Conservation (phyloP, 2,329 filamentous ascomycete species). For the Zasmidium angulare region DNA sequence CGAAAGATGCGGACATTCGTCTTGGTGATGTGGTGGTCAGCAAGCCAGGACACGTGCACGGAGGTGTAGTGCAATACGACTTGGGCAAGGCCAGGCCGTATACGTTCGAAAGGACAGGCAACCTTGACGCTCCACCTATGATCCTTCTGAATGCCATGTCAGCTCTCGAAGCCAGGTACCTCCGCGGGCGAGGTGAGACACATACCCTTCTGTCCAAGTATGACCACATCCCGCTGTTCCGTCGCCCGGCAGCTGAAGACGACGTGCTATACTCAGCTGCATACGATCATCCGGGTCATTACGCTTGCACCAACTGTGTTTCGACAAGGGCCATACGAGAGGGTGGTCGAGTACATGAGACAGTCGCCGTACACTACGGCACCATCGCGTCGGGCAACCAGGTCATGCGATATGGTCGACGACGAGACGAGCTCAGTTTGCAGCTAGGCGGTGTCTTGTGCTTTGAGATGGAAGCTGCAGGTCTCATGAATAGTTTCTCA, state of each 20-base stretch:
- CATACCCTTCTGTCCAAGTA: neutral
- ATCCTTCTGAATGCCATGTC: slow-evolving; percentile 3
- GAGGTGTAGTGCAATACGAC: slow-evolving; percentile 12
- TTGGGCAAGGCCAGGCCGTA: slow-evolving; percentile 18
- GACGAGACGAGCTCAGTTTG: slow-evolving; percentile 7
- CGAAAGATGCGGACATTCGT: slow-evolving; percentile 18
- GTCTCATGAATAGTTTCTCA: slow-evolving; percentile 24
- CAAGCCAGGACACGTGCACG: neutral
- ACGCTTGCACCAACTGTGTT: neutral
- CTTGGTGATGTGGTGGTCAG: slow-evolving; percentile 15
- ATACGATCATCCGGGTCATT: neutral
- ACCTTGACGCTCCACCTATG: slow-evolving; percentile 5
- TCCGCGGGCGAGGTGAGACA: neutral
- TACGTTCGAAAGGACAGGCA: neutral
- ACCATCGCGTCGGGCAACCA: slow-evolving; percentile 26
- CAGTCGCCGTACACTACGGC: slow-evolving; percentile 23
- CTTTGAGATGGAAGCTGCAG: slow-evolving; percentile 31
- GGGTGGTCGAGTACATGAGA: neutral
- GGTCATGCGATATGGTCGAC: slow-evolving; percentile 18
- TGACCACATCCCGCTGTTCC: neutral
- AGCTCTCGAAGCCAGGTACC: neutral
- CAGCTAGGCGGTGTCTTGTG: slow-evolving; percentile 14
- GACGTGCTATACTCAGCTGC: slow-evolving; percentile 4
- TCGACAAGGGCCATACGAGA: neutral
- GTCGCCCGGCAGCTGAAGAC: neutral